phyloP scores from a whole-genome alignment of 352 stramenopile species.

The Aphanomyces invadans region DNA sequence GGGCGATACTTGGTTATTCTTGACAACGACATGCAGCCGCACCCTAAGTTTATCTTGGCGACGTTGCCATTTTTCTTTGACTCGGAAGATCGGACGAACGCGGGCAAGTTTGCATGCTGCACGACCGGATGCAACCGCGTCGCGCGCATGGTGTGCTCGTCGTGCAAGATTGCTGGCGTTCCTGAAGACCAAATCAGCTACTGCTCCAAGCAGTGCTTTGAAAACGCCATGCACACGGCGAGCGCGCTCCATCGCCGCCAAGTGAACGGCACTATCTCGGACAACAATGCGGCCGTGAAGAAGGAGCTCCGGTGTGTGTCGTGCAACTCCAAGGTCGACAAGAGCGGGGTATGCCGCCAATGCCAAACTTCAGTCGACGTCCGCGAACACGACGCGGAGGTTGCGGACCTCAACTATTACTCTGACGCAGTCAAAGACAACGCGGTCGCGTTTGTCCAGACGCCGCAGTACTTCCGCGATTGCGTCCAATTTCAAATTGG shows the following conservation, averaged over 20 bases:
- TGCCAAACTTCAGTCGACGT: slow-evolving; percentile 55
- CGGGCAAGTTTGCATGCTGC: slow-evolving; percentile 76
- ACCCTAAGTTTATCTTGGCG: slow-evolving; percentile 75
- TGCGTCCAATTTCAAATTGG: slow-evolving; percentile 77
- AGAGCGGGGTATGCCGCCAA: slow-evolving; percentile 64
- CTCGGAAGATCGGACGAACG: slow-evolving; percentile 62
- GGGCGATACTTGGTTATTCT: slow-evolving; percentile 75
- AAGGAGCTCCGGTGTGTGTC: slow-evolving; percentile 68
- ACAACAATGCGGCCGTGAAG: slow-evolving; percentile 53
- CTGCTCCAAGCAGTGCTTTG: slow-evolving; percentile 84
- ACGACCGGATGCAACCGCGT: slow-evolving; percentile 67
- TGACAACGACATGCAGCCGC: slow-evolving; percentile 81
- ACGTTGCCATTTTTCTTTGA: slow-evolving; percentile 84
- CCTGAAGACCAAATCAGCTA: slow-evolving; percentile 78
- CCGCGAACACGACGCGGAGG: slow-evolving; percentile 34
- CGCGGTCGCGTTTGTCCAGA: slow-evolving; percentile 71
- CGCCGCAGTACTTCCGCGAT: slow-evolving; percentile 78
- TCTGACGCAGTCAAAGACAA: slow-evolving; percentile 77
- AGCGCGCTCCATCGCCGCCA: slow-evolving; percentile 72
- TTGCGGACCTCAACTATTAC: slow-evolving; percentile 63
- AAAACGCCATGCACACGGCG: slow-evolving; percentile 72
- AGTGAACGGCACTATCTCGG: slow-evolving; percentile 69
- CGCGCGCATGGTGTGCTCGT: slow-evolving; percentile 76
- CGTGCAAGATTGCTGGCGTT: slow-evolving; percentile 76
- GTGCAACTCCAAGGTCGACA: slow-evolving; percentile 64